Evolutionary conservation across 768 basidiomycete species (phyloP), one percentile per base, ranked within the genome.

Genomic region (Leccinum imitatum): DNA sequence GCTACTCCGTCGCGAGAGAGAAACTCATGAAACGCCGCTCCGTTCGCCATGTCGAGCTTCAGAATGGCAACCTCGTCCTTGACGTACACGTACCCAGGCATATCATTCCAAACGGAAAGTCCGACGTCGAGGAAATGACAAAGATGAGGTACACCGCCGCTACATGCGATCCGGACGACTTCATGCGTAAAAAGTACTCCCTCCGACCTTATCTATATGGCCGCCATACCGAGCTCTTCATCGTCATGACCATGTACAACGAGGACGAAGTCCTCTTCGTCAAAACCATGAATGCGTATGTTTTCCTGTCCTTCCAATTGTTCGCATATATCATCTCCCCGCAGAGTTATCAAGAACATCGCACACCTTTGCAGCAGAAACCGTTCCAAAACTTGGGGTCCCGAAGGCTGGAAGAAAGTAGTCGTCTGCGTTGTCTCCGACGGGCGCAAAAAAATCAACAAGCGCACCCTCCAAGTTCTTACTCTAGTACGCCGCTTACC

Each of bases 181-280:
- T 94, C 74, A 87, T 90, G 84, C 73, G 81, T 30, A 84, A 80
- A 50, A 85, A 87, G 61, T 93, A 91, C 72, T 85, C 90, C 6
- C 82, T 95, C 23, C 80, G 93, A 23, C 93, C 86, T 5, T 94
- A 87, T 73, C 80, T 94, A 1, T 83, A 84, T 66, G 85, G 85
- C 58, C 87, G 94, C 56, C 81, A 87, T 56, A 96, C 94, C 9
- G 95, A 96, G 75, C 81, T 97, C 14, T 95, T 96, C 76, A 92
- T 97, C 66, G 93, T 95, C 46, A 91, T 96, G 86, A 96, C 94
- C 48, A 95, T 96, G 93, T 92, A 92, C 73, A 95, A 95, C 71
- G 94, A 97, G 77, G 91, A 92, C 69, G 90, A 92, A 69, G 78
- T 87, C 9, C 78, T 91, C 27, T 93, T 92, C 71, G 78, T 79